These are phyloP conservation scores for Rhizophora apiculata DNA, from an alignment of 345 rosid species.

Conservation along the genomic window DNA sequence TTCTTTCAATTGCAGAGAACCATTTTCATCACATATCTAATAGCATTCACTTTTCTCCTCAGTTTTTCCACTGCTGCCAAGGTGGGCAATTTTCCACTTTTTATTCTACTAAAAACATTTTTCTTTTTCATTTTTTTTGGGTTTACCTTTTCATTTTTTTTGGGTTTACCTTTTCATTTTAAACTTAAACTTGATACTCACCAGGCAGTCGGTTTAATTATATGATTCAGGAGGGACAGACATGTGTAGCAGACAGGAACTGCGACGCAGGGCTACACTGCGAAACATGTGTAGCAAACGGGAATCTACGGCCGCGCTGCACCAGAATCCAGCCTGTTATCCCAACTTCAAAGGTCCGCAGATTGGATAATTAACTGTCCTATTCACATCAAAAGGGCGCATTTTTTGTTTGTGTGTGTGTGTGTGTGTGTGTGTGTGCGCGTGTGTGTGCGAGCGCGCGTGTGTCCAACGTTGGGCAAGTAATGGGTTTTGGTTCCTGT, in stretches of 20 bases:
- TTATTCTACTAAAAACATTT: background rate
- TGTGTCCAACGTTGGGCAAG: background rate
- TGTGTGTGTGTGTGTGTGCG: background rate
- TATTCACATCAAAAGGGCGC: too few relatives aligned
- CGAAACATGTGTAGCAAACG: slow-evolving; percentile 29
- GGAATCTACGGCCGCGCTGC: slow-evolving; percentile 27
- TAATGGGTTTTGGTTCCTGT: background rate
- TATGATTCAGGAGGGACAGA: slow-evolving; percentile 22
- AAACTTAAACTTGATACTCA: background rate
- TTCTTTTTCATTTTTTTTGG: background rate
- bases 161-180: background rate
- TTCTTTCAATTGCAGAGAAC: slow-evolving; percentile 31
- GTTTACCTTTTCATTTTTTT: background rate
- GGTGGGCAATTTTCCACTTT: slow-evolving; percentile 22
- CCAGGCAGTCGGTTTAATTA: background rate
- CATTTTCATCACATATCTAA: slow-evolving; percentile 18
- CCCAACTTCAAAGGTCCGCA: slow-evolving; percentile 28
- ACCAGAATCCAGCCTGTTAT: slow-evolving; percentile 27
- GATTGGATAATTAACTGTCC: background rate
- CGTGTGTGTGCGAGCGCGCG: background rate
- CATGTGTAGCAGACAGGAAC: slow-evolving; percentile 17
- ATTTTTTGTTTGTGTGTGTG: background rate
- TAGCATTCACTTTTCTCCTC: slow-evolving; percentile 42
- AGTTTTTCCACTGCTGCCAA: slow-evolving; percentile 48
- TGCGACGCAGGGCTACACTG: slow-evolving; percentile 32